Evolutionary conservation across 176 grass and related monocot genomes (phyloP).

Genomic region (Musa itinerans): DNA sequence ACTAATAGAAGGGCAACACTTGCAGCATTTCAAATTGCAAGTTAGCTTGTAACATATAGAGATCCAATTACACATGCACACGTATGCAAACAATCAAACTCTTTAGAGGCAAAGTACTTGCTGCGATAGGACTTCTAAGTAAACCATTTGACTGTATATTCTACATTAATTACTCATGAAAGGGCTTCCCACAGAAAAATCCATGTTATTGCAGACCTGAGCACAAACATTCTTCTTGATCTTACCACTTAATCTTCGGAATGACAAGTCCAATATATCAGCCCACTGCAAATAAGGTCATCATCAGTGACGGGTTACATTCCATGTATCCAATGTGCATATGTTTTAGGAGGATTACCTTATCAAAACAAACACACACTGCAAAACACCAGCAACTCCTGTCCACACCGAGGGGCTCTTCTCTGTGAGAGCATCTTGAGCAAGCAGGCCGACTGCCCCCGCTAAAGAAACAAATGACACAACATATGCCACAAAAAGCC

Average conservation of each 20-base stretch:
- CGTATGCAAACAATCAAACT: no score
- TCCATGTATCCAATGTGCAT: not conserved
- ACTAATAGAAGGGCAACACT: no score
- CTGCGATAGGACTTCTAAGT: no score
- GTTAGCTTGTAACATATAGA: no score
- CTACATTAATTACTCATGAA: no score
- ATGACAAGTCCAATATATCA: conserved; percentile 76
- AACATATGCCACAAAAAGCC: conserved; percentile 77
- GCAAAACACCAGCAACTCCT: conserved; percentile 63
- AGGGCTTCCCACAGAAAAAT: no score
- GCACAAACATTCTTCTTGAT: no score
- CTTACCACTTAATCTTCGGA: conserved; percentile 48
- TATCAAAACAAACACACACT: conserved; percentile 67
- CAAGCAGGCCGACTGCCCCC: conserved; percentile 47
- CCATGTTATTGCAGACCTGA: no score
- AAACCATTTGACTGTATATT: no score
- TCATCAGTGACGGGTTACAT: not conserved
- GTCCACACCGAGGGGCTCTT: conserved; percentile 50
- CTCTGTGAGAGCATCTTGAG: conserved; percentile 63
- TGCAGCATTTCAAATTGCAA: no score
- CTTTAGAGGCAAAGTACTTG: no score
- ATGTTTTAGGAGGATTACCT: conserved; percentile 30
- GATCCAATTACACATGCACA: no score
- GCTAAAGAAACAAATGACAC: conserved; percentile 87
- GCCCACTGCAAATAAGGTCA: conserved; percentile 38